Evolutionary conservation across 2,329 filamentous ascomycete genomes (phyloP).

Genomic region (Laburnicola sp.): DNA sequence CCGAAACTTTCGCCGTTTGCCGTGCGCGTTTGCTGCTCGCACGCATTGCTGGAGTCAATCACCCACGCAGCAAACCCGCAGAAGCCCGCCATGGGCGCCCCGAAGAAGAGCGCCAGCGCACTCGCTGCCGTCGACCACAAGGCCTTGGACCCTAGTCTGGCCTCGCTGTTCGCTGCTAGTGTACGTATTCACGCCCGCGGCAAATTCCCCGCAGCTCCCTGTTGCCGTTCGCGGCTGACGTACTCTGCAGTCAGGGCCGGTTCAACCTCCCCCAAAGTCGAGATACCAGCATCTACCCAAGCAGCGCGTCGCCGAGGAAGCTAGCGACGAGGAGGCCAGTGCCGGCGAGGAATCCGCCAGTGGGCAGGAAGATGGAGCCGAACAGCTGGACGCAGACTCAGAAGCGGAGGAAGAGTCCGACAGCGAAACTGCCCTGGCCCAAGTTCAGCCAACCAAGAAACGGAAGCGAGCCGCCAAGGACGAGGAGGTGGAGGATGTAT

Average conservation of each 20-base stretch:
- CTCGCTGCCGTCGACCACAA: constrained; percentile 37
- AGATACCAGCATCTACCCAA: constrained; percentile 41
- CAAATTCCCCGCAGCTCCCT: constrained; percentile 3
- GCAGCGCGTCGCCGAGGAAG: constrained; percentile 45
- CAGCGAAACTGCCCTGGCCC: constrained; percentile 30
- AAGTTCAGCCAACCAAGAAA: constrained; percentile 39
- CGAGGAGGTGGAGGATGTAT: constrained; percentile 70
- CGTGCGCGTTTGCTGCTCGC: constrained; percentile 4
- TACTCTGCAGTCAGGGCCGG: constrained; percentile 38
- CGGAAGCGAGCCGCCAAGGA: constrained; percentile 61
- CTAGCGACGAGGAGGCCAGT: constrained; percentile 34
- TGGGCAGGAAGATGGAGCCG: constrained; percentile 24
- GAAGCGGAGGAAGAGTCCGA: constrained; percentile 21
- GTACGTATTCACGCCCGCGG: constrained; percentile 29
- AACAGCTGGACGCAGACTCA: constrained; percentile 37
- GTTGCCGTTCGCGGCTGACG: constrained; percentile 4
- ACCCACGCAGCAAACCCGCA: constrained; percentile 33
- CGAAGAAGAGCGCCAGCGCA: constrained; percentile 18
- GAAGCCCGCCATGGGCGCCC: constrained; percentile 15
- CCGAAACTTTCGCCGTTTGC: constrained; percentile 37
- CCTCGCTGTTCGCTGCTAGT: constrained; percentile 53
- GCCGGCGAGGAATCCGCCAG: constrained; percentile 14
- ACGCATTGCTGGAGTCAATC: constrained; percentile 35
- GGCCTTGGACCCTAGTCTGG: constrained; percentile 49
- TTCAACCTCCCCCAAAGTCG: constrained; percentile 45